Conservation (phyloP, 164 flowering plant species). For the Umbellularia californica region DNA sequence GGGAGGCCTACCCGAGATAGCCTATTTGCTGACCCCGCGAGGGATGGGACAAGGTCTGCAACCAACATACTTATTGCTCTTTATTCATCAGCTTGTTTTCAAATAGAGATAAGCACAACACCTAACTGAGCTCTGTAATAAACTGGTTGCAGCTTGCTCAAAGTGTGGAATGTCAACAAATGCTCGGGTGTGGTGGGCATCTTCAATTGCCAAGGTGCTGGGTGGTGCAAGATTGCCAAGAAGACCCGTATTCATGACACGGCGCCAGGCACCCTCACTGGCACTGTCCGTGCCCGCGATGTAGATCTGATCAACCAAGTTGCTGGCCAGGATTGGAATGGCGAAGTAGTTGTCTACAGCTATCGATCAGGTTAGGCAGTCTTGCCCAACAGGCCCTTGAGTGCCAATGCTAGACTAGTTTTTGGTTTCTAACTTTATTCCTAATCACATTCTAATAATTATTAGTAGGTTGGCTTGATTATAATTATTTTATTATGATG, state of each 20-base stretch:
- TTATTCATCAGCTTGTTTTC: background rate
- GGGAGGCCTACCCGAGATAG: slow-evolving; percentile 91
- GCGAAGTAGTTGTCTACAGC: slow-evolving; percentile 57
- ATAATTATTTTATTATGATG: too few relatives aligned
- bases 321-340: slow-evolving; percentile 70
- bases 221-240: slow-evolving; percentile 82
- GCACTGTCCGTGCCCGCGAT: slow-evolving; percentile 58
- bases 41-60: slow-evolving; percentile 85
- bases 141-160: slow-evolving; percentile 62
- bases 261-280: slow-evolving; percentile 73
- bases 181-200: slow-evolving; percentile 88
- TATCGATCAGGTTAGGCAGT: slow-evolving; percentile 45
- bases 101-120: background rate
- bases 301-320: slow-evolving; percentile 56
- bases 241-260: slow-evolving; percentile 80
- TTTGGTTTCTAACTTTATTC: too few relatives aligned
- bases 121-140: background rate
- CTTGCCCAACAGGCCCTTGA: background rate
- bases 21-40: slow-evolving; percentile 85
- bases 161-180: slow-evolving; percentile 88
- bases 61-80: background rate
- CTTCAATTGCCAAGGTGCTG: slow-evolving; percentile 99
- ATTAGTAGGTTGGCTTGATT: too few relatives aligned
- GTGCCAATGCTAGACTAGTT: too few relatives aligned
- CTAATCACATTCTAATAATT: too few relatives aligned